Percentiles rank a stretch among this genome's conserved stretches.
Evolutionary conservation across 2,329 filamentous ascomycete species (phyloP).

Genomic region (Fusarium nodosum): DNA sequence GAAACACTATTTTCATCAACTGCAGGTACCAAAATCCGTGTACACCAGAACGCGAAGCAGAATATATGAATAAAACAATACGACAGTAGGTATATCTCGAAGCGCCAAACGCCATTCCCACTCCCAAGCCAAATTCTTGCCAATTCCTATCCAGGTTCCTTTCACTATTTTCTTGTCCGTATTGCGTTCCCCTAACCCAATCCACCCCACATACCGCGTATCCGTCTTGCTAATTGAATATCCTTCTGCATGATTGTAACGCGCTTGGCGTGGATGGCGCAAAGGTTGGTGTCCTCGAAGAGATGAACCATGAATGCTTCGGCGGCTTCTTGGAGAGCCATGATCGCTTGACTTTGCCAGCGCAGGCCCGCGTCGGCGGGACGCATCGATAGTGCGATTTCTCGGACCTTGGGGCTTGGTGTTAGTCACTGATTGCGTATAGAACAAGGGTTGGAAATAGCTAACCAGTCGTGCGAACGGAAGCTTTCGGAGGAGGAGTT

Average conservation of each 20-base stretch:
- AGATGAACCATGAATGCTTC: constrained; percentile 96
- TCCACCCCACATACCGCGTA: constrained; percentile 83
- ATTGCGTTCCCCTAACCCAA: constrained; percentile 60
- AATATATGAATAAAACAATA: constrained; percentile 30
- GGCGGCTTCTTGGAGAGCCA: constrained; percentile 93
- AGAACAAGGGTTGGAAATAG: constrained; percentile 1
- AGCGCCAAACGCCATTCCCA: constrained; percentile 41
- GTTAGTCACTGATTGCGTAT: constrained; percentile 36
- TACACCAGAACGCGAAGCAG: constrained; percentile 18
- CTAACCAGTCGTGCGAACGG: constrained; percentile 82
- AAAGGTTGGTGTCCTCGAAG: constrained; percentile 88
- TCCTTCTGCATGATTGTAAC: constrained; percentile 99
- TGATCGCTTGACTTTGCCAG: constrained; percentile 96
- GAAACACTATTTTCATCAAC: background rate
- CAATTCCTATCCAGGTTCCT: constrained; percentile 10
- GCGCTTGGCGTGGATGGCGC: constrained; percentile 95
- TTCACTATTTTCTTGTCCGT: background rate
- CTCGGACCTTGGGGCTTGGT: constrained; percentile 61
- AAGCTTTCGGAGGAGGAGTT: constrained; percentile 84
- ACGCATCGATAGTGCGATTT: constrained; percentile 77
- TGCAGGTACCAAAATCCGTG: constrained; percentile 8
- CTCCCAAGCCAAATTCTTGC: constrained; percentile 30
- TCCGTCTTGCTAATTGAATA: constrained; percentile 89
- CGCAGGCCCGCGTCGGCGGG: constrained; percentile 78
- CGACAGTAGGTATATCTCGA: constrained; percentile 45